A percentile compares a stretch with the other conserved stretches of the same genome.
phyloP scores from a whole-genome alignment of 2,329 filamentous ascomycete species.

The Nemania sp. region DNA sequence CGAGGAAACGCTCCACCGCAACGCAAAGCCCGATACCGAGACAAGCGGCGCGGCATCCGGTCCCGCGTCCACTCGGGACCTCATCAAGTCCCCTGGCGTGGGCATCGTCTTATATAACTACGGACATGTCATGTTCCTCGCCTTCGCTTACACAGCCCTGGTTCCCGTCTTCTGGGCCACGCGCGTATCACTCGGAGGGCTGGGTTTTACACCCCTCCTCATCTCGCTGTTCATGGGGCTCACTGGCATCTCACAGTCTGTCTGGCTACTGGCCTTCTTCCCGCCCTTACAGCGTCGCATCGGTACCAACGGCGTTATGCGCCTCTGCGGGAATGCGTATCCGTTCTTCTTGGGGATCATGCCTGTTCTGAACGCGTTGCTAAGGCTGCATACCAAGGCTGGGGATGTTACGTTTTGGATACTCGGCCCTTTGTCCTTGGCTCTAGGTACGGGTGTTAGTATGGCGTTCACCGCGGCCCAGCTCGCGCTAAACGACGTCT shows the following conservation, averaged over 20 bases:
- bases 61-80: conserved; percentile 60
- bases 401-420: conserved; percentile 68
- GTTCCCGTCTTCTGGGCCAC: conserved; percentile 77
- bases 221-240: conserved; percentile 76
- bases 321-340: conserved; percentile 67
- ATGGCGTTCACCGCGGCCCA: conserved; percentile 80
- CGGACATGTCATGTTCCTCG: conserved; percentile 74
- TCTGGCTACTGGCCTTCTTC: conserved; percentile 79
- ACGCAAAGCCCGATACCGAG: conserved; percentile 30
- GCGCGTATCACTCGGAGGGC: conserved; percentile 70
- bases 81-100: conserved; percentile 74
- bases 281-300: conserved; percentile 73
- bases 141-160: conserved; percentile 78
- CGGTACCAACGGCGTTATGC: conserved; percentile 75
- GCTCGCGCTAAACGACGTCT: conserved; percentile 79
- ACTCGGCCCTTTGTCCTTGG: conserved; percentile 57
- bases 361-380: conserved; percentile 68
- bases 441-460: conserved; percentile 71
- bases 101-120: conserved; percentile 74
- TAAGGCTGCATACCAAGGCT: conserved; percentile 58
- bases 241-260: conserved; percentile 73
- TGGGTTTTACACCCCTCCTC: conserved; percentile 69
- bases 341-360: conserved; percentile 71
- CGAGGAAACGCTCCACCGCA: conserved; percentile 68
- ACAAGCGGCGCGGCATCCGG: not conserved